Percentiles rank a stretch among this genome's conserved stretches.
These are phyloP conservation scores for Rhodotorula sp. DNA, from an alignment of 1,284 basidiomycete genomes.

Conservation along the genomic window DNA sequence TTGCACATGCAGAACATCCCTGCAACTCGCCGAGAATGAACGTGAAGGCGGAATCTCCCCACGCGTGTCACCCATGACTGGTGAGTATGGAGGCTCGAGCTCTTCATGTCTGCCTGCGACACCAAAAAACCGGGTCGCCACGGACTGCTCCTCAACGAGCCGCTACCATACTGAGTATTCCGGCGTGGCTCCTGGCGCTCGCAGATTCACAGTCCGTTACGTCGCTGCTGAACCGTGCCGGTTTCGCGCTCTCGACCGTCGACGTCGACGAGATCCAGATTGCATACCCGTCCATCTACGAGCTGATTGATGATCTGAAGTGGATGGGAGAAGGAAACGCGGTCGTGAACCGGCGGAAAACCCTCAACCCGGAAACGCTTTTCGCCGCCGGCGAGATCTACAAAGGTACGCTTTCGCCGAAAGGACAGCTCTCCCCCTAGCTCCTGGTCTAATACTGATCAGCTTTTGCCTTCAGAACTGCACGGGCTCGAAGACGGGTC, in stretches of 20 bases:
- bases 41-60: slow-evolving; percentile 94
- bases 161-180: too few relatives aligned
- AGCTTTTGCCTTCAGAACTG: slow-evolving; percentile 59
- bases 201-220: slow-evolving; percentile 57
- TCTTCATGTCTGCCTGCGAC: too few relatives aligned
- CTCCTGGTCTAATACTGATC: neutral
- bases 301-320: slow-evolving; percentile 85
- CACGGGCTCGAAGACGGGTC: slow-evolving; percentile 79
- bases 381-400: slow-evolving; percentile 91
- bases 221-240: slow-evolving; percentile 84
- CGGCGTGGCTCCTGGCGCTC: too few relatives aligned
- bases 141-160: too few relatives aligned
- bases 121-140: neutral
- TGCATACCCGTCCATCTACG: slow-evolving; percentile 92
- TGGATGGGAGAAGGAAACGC: slow-evolving; percentile 98
- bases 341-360: slow-evolving; percentile 57
- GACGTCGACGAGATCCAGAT: slow-evolving; percentile 92
- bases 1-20: slow-evolving; percentile 58
- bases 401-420: slow-evolving; percentile 58
- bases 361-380: slow-evolving; percentile 80
- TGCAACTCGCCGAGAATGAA: slow-evolving; percentile 93
- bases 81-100: slow-evolving; percentile 52
- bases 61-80: slow-evolving; percentile 94
- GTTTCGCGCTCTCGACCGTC: slow-evolving; percentile 90
- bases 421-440: too few relatives aligned